Conservation (phyloP, 2,329 filamentous ascomycete genomes). For the Cadophora sp. region DNA sequence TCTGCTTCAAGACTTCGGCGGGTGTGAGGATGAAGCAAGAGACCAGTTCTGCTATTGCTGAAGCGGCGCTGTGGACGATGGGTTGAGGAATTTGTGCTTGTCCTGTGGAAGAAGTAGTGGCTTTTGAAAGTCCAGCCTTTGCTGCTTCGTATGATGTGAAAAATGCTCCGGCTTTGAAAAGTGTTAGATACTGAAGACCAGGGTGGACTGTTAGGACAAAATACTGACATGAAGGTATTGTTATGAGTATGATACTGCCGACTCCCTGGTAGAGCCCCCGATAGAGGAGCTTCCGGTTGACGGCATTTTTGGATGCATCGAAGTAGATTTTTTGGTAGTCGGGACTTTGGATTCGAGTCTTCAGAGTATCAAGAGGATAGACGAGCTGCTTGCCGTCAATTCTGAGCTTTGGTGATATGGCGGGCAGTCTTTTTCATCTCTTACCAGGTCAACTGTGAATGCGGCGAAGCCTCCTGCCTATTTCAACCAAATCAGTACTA, state of each 20-base stretch:
- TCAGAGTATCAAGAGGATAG: conserved; percentile 82
- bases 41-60: conserved; percentile 79
- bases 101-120: conserved; percentile 49
- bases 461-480: conserved; percentile 86
- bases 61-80: conserved; percentile 75
- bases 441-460: conserved; percentile 55
- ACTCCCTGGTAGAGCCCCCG: conserved; percentile 86
- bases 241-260: conserved; percentile 83
- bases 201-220: not conserved
- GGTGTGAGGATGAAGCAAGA: conserved; percentile 88
- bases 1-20: conserved; percentile 91
- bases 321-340: conserved; percentile 74
- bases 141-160: conserved; percentile 88
- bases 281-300: conserved; percentile 64
- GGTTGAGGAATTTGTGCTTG: conserved; percentile 73
- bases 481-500: not conserved
- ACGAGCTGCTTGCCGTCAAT: conserved; percentile 55
- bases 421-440: not conserved
- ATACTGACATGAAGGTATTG: conserved; percentile 77
- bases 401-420: not conserved
- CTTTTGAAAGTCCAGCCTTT: conserved; percentile 67
- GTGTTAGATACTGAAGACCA: not conserved
- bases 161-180: conserved; percentile 74
- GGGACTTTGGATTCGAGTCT: conserved; percentile 82
- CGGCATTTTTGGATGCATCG: conserved; percentile 59